Base-by-base conservation (phyloP, 1,284 basidiomycete species). In the Cystobasidium pallidum region DNA sequence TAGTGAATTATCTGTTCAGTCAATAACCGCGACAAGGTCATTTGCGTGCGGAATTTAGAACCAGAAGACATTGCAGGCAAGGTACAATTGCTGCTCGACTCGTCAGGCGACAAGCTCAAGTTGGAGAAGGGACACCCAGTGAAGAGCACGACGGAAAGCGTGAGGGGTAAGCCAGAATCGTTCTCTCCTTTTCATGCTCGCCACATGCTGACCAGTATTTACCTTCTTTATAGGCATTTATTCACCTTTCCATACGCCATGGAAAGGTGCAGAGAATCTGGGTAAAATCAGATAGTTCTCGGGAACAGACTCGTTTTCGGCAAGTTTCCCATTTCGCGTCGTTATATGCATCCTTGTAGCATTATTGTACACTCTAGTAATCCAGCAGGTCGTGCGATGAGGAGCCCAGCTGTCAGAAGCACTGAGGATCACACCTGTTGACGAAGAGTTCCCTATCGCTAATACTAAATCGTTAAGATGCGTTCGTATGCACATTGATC, bases 91-190 rank as follows among this genome's bases (percentile, higher is more conserved):
- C 83, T 92, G 45, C 86, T 93, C 61, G 91, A 91, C 80, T 87
- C 91, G 43, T 91, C 90, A 2, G 91, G 91, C 45, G 86, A 88
- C 58, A 91, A 91, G 81, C 91, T 93, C 74, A 88, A 87, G 77
- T 85, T 88, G 21, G 83, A 92, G 77, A 91, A 86, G 76, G 81
- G 88, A 28, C 84, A 86, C 74, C 84, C 86, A 24, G 88, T 92
- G 41, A 88, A 90, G 83, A 91, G 89, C 78, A 86, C 86, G 51
- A 88, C 88, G 64, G 89, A 91, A 82, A 85, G 90, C 34, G 85
- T 89, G 28, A 87, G 91, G 80, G 91, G 91, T 66, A 90, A 92
- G 75, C 92, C 90, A 45, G 2, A 30, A n/a, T 6, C 28, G 24
- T 30, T 24, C 41, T 7, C 10, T 52, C 17, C 13, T 1, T 28